Evolutionary conservation across 2,329 filamentous ascomycete species (phyloP).

Genomic region (Nannizzia gypsea): DNA sequence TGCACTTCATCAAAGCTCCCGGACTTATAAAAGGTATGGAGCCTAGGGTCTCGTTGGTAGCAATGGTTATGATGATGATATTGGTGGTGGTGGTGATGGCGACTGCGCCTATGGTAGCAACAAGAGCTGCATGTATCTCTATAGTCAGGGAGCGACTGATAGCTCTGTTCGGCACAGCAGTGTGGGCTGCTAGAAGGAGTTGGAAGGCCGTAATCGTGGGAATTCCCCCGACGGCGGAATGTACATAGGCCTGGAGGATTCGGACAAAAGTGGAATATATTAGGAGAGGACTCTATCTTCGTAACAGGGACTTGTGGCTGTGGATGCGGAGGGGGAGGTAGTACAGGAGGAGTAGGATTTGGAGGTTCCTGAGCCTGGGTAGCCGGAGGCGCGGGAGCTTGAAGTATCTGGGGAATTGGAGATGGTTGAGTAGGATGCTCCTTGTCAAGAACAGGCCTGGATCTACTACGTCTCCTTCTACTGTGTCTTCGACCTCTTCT

Average conservation of each 20-base stretch:
- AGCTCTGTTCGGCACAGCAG: neutral
- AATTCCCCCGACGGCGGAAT: neutral
- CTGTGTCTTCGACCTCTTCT: neutral
- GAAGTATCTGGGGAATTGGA: neutral
- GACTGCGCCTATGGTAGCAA: neutral
- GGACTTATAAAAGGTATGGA: neutral
- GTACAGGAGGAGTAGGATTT: neutral
- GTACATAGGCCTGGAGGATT: neutral
- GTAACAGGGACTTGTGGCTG: neutral
- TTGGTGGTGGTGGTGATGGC: neutral
- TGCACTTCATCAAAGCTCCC: neutral
- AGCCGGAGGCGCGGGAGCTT: neutral
- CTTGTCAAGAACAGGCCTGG: neutral
- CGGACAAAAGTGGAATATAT: neutral
- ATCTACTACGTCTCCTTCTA: neutral
- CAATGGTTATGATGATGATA: neutral
- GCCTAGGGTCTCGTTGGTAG: neutral
- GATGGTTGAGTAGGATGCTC: neutral
- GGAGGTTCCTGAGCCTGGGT: neutral
- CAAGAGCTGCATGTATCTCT: neutral
- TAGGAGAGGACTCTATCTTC: neutral
- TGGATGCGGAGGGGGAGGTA: neutral
- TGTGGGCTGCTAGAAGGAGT: neutral
- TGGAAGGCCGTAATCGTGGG: neutral
- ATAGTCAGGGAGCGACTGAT: neutral